Base-by-base conservation (phyloP, 768 basidiomycete species). In the Tephrocybe sp. region DNA sequence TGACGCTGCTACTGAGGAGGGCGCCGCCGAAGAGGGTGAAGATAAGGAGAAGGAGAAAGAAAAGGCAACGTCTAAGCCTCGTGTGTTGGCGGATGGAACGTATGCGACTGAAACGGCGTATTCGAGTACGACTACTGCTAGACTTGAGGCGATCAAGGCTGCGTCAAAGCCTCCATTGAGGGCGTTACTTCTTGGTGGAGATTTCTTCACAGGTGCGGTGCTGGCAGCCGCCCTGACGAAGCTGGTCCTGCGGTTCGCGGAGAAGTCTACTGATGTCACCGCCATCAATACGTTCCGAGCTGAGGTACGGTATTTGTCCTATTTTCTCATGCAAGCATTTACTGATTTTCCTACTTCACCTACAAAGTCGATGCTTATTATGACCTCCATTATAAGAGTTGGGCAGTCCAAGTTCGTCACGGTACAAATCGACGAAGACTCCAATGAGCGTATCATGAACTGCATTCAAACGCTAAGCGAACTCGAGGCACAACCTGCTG, bases 361-460 rank as follows among this genome's bases (percentile, higher is more conserved):
- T 38, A 5, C 34, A 13, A 58, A 91, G 88, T 84, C 91, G 4
- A 97, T 99, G 91, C 78, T 99, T 46, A 92, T 98, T 64, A 97
- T 99, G 97, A 86, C 94, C 1, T 97, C 94, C 8, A 77, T 94
- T 64, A 90, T 98, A 63, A 92, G 97, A 41, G 91, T 97, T 47
- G 97, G 97, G 30, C 95, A 98, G 70, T 94, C 93, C 46, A 95
- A 94, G 64, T 94, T 95, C 57, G 89, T 88, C 37, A 83, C 90
- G 0, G 86, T 85, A 1, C 88, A 91, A n/a, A 99, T 99, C 56
- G 97, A 99, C 71, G 97, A 99, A 65, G 97, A 99, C 66, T 94
- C 93, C 4, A 88, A 83, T 57, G 97, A 99, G 68, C 85, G 97
- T 21, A 92, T 99, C 68, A 81, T 97, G 77, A 91, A 88, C 66